A percentile compares a stretch with the other conserved stretches of the same genome.
phyloP scores from a whole-genome alignment of 108 stramenopile genomes.

The Craspedostauros australis region DNA sequence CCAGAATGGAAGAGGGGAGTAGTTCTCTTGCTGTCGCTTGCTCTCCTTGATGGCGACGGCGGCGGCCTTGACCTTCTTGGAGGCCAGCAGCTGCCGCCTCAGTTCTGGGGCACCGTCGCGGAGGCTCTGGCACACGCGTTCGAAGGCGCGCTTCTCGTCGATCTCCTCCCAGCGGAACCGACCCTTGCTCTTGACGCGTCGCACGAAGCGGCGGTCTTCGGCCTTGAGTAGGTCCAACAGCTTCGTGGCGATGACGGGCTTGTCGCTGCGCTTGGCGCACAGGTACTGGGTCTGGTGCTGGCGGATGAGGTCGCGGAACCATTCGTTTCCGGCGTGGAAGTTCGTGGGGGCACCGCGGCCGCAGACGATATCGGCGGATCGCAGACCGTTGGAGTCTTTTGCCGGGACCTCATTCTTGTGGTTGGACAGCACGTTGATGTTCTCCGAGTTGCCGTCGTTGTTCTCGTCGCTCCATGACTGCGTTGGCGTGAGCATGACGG shows the following conservation, averaged over 20 bases:
- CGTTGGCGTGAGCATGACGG: too few species aligned
- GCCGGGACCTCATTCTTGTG: too few species aligned
- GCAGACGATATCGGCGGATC: conserved; percentile 59
- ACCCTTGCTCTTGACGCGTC: conserved; percentile 27
- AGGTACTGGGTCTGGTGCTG: conserved; percentile 38
- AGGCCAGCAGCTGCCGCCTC: conserved; percentile 18
- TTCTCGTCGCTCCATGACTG: too few species aligned
- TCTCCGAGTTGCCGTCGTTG: too few species aligned
- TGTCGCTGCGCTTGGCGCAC: conserved; percentile 32
- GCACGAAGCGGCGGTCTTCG: conserved; percentile 55
- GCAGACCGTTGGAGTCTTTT: too few species aligned
- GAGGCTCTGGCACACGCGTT: conserved; percentile 60
- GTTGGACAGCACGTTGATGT: too few species aligned
- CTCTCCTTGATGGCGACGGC: too few species aligned
- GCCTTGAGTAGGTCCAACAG: conserved; percentile 29
- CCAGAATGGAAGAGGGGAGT: too few species aligned
- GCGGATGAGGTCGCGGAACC: conserved; percentile 50
- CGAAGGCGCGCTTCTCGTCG: conserved; percentile 41
- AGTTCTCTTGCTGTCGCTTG: too few species aligned
- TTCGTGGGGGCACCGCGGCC: conserved; percentile 68
- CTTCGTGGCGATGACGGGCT: conserved; percentile 54
- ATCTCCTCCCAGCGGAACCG: conserved; percentile 37
- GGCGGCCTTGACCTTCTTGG: too few species aligned
- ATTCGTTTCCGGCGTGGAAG: conserved; percentile 62
- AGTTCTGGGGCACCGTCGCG: conserved; percentile 54